Evolutionary conservation across 2,329 filamentous ascomycete genomes (phyloP).

Genomic region (Fusarium clavum): DNA sequence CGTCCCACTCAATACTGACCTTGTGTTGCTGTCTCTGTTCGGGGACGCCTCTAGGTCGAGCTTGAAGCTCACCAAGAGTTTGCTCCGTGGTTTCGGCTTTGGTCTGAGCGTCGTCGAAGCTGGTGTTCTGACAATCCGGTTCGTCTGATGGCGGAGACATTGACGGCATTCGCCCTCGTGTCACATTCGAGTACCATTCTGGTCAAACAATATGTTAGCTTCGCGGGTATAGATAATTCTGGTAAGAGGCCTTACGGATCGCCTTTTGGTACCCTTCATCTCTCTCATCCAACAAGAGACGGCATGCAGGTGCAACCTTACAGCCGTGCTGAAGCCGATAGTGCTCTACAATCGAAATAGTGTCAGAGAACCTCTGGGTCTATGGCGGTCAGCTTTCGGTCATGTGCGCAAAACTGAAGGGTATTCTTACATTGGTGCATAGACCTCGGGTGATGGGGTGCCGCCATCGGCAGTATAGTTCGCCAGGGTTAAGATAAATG

Average conservation of each 20-base stretch:
- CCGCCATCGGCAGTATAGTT: not conserved
- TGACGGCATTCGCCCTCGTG: not conserved
- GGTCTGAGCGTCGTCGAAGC: not conserved
- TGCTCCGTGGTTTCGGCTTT: not conserved
- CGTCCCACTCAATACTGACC: not conserved
- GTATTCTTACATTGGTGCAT: not conserved
- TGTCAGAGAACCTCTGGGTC: not conserved
- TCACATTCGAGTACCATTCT: not conserved
- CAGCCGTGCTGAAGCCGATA: not conserved
- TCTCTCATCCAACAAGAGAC: not conserved
- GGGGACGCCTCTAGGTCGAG: no score
- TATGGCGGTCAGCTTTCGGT: not conserved
- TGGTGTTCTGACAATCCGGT: not conserved
- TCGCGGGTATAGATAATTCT: not conserved
- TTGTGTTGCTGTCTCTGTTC: not conserved
- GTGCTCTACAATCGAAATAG: not conserved
- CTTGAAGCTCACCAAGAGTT: not conserved
- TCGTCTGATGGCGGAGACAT: not conserved
- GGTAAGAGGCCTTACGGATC: not conserved
- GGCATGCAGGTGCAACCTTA: not conserved
- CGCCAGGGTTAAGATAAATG: not conserved
- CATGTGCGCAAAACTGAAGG: not conserved
- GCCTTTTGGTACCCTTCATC: not conserved
- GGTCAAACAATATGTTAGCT: not conserved
- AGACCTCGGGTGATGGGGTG: not conserved